These are phyloP conservation scores for Posidonia oceanica DNA, from an alignment of 116 monocot species.

Conservation along the genomic window DNA sequence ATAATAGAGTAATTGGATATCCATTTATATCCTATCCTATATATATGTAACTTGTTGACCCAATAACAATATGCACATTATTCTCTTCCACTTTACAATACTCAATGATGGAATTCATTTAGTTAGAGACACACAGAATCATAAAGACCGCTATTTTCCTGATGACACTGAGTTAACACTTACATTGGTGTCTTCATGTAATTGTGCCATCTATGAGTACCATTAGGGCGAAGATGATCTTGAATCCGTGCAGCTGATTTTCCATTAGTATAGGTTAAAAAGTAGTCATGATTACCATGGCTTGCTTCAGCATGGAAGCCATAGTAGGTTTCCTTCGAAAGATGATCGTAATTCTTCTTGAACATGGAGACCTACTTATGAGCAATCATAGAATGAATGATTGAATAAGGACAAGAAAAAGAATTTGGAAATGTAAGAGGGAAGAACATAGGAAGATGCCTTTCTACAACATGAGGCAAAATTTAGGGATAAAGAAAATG, in stretches of 20 bases:
- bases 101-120: neutral
- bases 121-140: neutral
- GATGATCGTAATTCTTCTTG: slow-evolving; percentile 97
- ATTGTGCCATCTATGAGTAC: slow-evolving; percentile 95
- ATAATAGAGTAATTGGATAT: no score
- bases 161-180: slow-evolving; percentile 5
- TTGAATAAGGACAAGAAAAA: neutral
- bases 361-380: slow-evolving; percentile 76
- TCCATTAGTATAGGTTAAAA: slow-evolving; percentile 92
- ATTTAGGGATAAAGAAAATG: neutral
- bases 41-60: no score
- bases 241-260: slow-evolving; percentile 90
- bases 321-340: slow-evolving; percentile 85
- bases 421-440: neutral
- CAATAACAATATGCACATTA: no score
- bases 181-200: slow-evolving; percentile 93
- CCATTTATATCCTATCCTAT: no score
- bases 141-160: neutral
- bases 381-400: neutral
- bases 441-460: neutral
- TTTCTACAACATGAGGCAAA: neutral
- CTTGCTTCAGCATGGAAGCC: slow-evolving; percentile 90
- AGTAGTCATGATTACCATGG: slow-evolving; percentile 89
- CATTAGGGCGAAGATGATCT: slow-evolving; percentile 88
- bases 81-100: no score